These are phyloP conservation scores for Polychytrium aggregatum DNA, from an alignment of 192 early-diverging fungal species.

Conservation along the genomic window DNA sequence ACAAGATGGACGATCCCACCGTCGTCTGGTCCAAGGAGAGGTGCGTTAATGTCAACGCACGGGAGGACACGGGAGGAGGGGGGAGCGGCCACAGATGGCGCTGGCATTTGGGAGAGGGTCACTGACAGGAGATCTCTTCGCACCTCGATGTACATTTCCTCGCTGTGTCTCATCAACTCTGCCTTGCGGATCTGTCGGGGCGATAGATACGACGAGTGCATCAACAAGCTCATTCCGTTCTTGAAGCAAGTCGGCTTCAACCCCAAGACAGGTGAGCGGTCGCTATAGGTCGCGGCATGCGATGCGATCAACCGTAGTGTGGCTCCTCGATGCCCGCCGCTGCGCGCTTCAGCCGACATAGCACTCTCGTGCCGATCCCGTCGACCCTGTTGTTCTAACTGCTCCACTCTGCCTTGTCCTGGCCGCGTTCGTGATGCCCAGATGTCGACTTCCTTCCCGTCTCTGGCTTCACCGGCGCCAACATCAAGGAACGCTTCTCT, in stretches of 20 bases:
- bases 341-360: too few relatives aligned
- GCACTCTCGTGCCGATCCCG: background rate
- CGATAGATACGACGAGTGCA: conserved; percentile 82
- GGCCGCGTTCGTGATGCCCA: conserved; percentile 1
- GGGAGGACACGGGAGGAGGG: too few relatives aligned
- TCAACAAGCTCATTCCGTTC: conserved; percentile 78
- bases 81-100: too few relatives aligned
- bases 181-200: too few relatives aligned
- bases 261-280: conserved; percentile 61
- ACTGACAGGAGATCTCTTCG: too few relatives aligned
- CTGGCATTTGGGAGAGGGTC: too few relatives aligned
- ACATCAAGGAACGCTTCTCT: conserved; percentile 83
- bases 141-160: too few relatives aligned
- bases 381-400: background rate
- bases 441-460: conserved; percentile 87
- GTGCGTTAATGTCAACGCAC: conserved; percentile 3
- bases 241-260: conserved; percentile 84
- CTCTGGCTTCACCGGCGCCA: conserved; percentile 93
- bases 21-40: conserved; percentile 84
- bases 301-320: too few relatives aligned
- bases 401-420: conserved; percentile 1
- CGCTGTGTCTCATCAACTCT: too few relatives aligned
- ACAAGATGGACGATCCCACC: conserved; percentile 99
- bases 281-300: too few relatives aligned
- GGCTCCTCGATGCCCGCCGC: too few relatives aligned